Evolutionary conservation across 768 basidiomycete genomes (phyloP), one percentile per base, ranked within the genome.

Genomic region (Astraeus odoratus): DNA sequence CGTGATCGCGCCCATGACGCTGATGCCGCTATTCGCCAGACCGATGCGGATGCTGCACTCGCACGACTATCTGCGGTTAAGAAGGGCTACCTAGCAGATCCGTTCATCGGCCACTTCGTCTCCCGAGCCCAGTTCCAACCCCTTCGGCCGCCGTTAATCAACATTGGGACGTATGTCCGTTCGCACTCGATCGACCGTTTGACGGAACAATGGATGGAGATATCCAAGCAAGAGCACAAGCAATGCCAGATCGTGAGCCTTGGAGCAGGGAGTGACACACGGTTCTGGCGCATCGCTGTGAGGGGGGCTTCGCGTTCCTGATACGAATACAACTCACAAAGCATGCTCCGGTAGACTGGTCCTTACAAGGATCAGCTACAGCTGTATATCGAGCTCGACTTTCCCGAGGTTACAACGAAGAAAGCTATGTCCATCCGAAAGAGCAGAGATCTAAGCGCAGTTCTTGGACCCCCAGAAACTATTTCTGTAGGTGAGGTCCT

Each of bases 241-340:
- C 59, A 60, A 46, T 82, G 79, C 52, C 96, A 98, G 71, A 83
- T 98, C 43, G 77, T 98, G n/a, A 95, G 89, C 63, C 64, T 97
- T 24, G 96, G 96, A 0, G 86, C 94, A 2, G 96, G 96, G 19
- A 97, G 90, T 55, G 96, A 99, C 67, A 92, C 92, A 2, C 71
- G 96, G 43, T 98, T 88, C 61, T 99, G 95, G 93, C 74, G 93
- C 45, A 69, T 95, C 55, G 76, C 73, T 69, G 91, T 90, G 67
- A 67, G 86, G 47, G 34, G 33, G 36, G n/a, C n/a, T 44, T 18
- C n/a, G 20, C 37, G 39, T 42, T 30, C 26, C 19, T 44, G 18
- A 34, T 44, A 51, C 55, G 16, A 55, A 3, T n/a, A 20, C 15
- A 22, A 33, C 45, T 26, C 9, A 48, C 43, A 36, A 44, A 36